These are phyloP conservation scores for Agaricus blazei DNA, from an alignment of 768 basidiomycete genomes.

Conservation along the genomic window DNA sequence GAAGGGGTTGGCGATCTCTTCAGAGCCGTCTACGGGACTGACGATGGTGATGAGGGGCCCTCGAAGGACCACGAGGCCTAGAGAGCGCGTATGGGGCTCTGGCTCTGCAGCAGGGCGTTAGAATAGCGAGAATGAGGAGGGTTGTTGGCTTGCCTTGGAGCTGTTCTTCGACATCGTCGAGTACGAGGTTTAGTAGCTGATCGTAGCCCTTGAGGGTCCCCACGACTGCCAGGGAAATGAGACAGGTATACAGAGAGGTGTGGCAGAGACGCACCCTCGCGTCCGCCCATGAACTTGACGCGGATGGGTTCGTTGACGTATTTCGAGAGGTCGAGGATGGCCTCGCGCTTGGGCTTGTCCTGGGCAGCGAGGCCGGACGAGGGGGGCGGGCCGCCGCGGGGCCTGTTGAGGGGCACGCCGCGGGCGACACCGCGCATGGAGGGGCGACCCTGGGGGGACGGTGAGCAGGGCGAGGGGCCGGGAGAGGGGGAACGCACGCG, in stretches of 20 bases:
- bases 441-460: slow-evolving; percentile 53
- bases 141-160: slow-evolving; percentile 47
- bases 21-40: slow-evolving; percentile 92
- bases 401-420: slow-evolving; percentile 15
- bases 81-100: slow-evolving; percentile 53
- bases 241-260: slow-evolving; percentile 6
- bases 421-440: slow-evolving; percentile 40
- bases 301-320: slow-evolving; percentile 90
- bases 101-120: slow-evolving; percentile 41
- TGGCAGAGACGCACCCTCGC: slow-evolving; percentile 62
- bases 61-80: slow-evolving; percentile 87
- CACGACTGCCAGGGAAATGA: slow-evolving; percentile 57
- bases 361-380: slow-evolving; percentile 40
- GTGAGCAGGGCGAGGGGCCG: slow-evolving; percentile 19
- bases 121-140: not conserved
- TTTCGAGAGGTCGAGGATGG: slow-evolving; percentile 92
- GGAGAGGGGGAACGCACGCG: slow-evolving; percentile 39
- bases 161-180: slow-evolving; percentile 92
- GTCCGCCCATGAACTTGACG: slow-evolving; percentile 97
- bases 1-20: slow-evolving; percentile 93
- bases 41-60: slow-evolving; percentile 93
- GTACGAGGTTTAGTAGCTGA: slow-evolving; percentile 92
- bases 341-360: slow-evolving; percentile 86
- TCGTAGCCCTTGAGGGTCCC: slow-evolving; percentile 95
- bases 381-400: not conserved